Evolutionary conservation across 192 early-diverging fungal species (phyloP).

Genomic region (Podila horticola): DNA sequence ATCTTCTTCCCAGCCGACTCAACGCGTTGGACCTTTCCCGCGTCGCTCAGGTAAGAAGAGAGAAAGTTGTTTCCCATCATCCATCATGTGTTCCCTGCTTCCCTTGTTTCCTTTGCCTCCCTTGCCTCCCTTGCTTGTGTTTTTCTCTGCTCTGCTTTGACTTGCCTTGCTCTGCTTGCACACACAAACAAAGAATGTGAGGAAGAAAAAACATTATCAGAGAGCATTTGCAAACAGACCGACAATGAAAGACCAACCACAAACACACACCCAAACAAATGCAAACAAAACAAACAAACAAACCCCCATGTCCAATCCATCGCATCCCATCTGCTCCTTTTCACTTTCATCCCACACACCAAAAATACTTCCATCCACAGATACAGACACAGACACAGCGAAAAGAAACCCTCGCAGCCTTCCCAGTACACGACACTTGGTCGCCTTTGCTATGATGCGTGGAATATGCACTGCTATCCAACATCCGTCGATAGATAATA

Average conservation of each 20-base stretch:
- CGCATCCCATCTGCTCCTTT: background rate
- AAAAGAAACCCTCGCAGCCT: background rate
- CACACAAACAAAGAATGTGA: background rate
- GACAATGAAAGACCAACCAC: background rate
- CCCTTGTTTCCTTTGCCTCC: background rate
- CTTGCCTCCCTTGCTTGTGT: background rate
- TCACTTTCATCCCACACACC: background rate
- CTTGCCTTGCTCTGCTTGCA: background rate
- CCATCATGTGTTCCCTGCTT: background rate
- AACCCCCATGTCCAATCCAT: background rate
- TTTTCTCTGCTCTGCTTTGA: background rate
- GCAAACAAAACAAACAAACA: background rate
- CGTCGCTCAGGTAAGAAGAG: slow-evolving; percentile 36
- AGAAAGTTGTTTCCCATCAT: slow-evolving; percentile 1
- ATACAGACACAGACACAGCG: background rate
- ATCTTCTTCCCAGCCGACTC: slow-evolving; percentile 13
- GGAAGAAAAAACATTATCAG: too few relatives aligned
- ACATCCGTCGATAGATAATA: background rate
- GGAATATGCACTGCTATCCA: too few relatives aligned
- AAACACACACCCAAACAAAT: background rate
- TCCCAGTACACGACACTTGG: background rate
- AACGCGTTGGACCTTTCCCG: slow-evolving; percentile 36
- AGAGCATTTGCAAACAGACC: background rate
- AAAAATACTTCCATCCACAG: background rate
- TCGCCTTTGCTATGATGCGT: too few relatives aligned